Conservation (phyloP, 2,329 filamentous ascomycete genomes). For the Venturia effusa region DNA sequence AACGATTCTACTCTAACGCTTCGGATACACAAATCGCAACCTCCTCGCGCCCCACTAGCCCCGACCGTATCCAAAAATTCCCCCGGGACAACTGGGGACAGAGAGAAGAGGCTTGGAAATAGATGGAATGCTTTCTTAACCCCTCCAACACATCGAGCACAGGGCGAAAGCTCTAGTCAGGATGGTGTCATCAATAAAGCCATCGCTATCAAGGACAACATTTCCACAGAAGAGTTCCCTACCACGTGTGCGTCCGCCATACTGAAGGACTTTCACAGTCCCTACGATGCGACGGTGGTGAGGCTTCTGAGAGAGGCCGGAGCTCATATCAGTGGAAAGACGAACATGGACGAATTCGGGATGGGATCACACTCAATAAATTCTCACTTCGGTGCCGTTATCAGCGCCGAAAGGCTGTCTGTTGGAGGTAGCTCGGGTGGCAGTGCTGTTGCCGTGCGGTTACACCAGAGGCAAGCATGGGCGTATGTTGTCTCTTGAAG, state of each 20-base stretch:
- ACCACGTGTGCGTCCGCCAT: slow-evolving; percentile 79
- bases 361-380: slow-evolving; percentile 78
- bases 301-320: slow-evolving; percentile 53
- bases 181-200: neutral
- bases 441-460: slow-evolving; percentile 70
- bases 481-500: slow-evolving; percentile 31
- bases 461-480: slow-evolving; percentile 41
- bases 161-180: neutral
- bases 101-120: neutral
- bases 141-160: no score
- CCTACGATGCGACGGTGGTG: slow-evolving; percentile 76
- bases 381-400: slow-evolving; percentile 56
- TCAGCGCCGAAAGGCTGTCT: slow-evolving; percentile 35
- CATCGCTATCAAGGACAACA: slow-evolving; percentile 41
- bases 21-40: neutral
- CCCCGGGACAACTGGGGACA: neutral
- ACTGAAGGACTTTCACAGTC: slow-evolving; percentile 56
- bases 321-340: slow-evolving; percentile 61
- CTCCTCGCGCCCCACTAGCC: neutral
- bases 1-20: neutral
- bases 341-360: slow-evolving; percentile 91
- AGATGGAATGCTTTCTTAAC: neutral
- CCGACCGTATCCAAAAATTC: neutral
- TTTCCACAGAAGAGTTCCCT: slow-evolving; percentile 31
- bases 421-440: slow-evolving; percentile 88